Conservation (phyloP, 441 rosid species). For the Lepidium campestre region DNA sequence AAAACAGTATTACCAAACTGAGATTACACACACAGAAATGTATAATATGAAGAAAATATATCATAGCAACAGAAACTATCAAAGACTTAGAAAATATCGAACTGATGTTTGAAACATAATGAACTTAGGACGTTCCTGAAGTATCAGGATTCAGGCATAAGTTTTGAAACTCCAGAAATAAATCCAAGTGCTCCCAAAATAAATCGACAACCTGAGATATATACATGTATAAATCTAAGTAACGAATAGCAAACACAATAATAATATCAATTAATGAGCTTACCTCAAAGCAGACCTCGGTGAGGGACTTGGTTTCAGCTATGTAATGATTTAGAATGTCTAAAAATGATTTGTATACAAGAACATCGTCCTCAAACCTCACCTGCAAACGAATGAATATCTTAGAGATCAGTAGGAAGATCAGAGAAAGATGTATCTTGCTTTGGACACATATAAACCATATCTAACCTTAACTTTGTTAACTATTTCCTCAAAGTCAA, state of each 20-base stretch:
- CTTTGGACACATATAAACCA: no score
- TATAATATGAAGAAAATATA: no score
- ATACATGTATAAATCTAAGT: conserved; percentile 12
- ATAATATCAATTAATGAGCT: conserved; percentile 10
- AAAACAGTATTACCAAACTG: no score
- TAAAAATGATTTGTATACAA: conserved; percentile 86
- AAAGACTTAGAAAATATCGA: no score
- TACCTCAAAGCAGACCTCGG: conserved; percentile 90
- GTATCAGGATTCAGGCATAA: conserved; percentile 80
- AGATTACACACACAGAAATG: no score
- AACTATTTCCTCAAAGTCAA: conserved; percentile 98
- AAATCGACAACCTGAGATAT: conserved; percentile 74
- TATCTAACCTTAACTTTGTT: conserved; percentile 89
- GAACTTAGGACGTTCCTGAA: conserved; percentile 37
- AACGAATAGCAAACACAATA: background rate
- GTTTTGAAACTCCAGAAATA: conserved; percentile 63
- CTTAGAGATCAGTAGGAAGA: conserved; percentile 9
- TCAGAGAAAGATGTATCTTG: background rate
- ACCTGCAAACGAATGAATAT: conserved; percentile 44
- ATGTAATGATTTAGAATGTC: conserved; percentile 94
- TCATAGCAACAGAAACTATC: no score
- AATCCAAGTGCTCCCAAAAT: conserved; percentile 78
- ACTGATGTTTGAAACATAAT: no score
- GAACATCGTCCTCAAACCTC: conserved; percentile 94
- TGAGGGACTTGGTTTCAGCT: conserved; percentile 88